Evolutionary conservation across 1,284 basidiomycete genomes (phyloP).

Genomic region (Chalciporus sp.): DNA sequence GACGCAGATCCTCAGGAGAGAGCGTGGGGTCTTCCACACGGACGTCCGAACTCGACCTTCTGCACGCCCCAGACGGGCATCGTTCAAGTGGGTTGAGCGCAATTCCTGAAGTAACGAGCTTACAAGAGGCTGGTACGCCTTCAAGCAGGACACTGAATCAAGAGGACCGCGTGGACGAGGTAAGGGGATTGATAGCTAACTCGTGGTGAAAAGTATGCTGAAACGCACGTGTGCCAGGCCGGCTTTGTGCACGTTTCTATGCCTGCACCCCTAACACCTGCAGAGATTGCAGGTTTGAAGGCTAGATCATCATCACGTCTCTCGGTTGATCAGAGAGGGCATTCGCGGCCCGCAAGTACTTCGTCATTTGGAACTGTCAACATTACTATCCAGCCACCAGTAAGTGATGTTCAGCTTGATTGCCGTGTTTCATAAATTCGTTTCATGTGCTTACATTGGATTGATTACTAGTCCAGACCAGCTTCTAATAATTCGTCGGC

Average conservation of each 20-base stretch:
- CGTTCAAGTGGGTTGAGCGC: constrained; percentile 27
- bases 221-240: constrained; percentile 18
- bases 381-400: constrained; percentile 37
- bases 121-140: constrained; percentile 25
- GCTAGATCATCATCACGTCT: constrained; percentile 21
- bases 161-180: constrained; percentile 36
- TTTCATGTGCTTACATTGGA: background rate
- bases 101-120: constrained; percentile 34
- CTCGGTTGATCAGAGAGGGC: constrained; percentile 23
- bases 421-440: constrained; percentile 1
- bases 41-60: constrained; percentile 35
- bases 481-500: constrained; percentile 31
- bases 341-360: constrained; percentile 28
- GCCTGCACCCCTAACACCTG: constrained; percentile 29
- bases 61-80: constrained; percentile 34
- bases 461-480: constrained; percentile 28
- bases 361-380: constrained; percentile 36
- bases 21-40: constrained; percentile 36
- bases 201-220: constrained; percentile 4
- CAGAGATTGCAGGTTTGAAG: constrained; percentile 27
- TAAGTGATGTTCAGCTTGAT: constrained; percentile 14
- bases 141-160: constrained; percentile 14
- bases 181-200: constrained; percentile 12
- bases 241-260: constrained; percentile 39
- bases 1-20: constrained; percentile 33